Evolutionary conservation across 106 monocot species (phyloP).

Genomic region (Amphibolis antarctica): DNA sequence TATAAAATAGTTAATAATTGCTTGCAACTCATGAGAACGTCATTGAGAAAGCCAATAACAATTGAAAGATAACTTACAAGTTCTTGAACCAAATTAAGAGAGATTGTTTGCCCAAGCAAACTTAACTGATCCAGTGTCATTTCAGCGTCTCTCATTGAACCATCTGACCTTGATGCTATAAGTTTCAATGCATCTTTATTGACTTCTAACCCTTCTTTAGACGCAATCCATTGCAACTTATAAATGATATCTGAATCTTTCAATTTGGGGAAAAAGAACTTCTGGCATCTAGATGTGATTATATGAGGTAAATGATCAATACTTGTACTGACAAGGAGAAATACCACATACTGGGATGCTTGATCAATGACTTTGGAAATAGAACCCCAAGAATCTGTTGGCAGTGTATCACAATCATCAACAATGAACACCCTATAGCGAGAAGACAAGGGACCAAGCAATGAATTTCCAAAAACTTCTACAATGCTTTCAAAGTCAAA

Average conservation of each 20-base stretch:
- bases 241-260: slow-evolving; percentile 68
- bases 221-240: slow-evolving; percentile 56
- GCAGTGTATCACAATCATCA: slow-evolving; percentile 69
- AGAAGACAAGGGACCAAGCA: slow-evolving; percentile 29
- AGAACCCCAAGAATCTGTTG: slow-evolving; percentile 51
- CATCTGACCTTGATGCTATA: slow-evolving; percentile 79
- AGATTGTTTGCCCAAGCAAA: slow-evolving; percentile 80
- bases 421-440: slow-evolving; percentile 72
- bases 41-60: background rate
- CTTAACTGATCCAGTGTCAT: slow-evolving; percentile 95
- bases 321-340: slow-evolving; percentile 54
- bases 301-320: slow-evolving; percentile 71
- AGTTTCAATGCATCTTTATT: slow-evolving; percentile 73
- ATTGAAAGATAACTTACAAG: slow-evolving; percentile 51
- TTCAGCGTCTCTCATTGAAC: slow-evolving; percentile 89
- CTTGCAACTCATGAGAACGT: background rate
- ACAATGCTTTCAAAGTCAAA: slow-evolving; percentile 38
- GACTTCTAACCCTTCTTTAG: slow-evolving; percentile 61
- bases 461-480: slow-evolving; percentile 38
- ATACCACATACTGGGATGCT: slow-evolving; percentile 54
- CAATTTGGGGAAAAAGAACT: slow-evolving; percentile 87
- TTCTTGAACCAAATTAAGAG: slow-evolving; percentile 80
- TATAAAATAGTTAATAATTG: background rate
- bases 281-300: slow-evolving; percentile 83
- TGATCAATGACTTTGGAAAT: slow-evolving; percentile 61